These are phyloP conservation scores for Sherardia arvensis DNA, from an alignment of 257 asterid genomes.

Conservation along the genomic window DNA sequence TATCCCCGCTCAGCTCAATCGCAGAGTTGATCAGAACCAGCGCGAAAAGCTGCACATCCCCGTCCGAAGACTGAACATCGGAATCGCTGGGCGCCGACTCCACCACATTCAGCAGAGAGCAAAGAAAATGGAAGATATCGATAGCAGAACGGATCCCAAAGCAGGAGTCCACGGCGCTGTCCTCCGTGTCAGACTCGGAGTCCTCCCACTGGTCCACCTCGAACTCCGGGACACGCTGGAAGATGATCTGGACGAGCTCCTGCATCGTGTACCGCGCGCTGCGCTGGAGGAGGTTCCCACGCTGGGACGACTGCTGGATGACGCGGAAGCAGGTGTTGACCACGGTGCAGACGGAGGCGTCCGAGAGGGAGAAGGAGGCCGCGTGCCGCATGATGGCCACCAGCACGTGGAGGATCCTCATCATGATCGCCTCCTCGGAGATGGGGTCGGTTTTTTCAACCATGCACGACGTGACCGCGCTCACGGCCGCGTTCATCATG, in stretches of 20 bases:
- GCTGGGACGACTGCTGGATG: constrained; percentile 63
- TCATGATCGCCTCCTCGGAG: constrained; percentile 75
- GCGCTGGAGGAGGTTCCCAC: constrained; percentile 75
- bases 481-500: constrained; percentile 39
- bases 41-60: constrained; percentile 64
- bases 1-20: constrained; percentile 76
- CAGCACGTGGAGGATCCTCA: constrained; percentile 62
- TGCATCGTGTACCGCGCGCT: constrained; percentile 81
- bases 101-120: constrained; percentile 76
- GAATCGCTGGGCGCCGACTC: constrained; percentile 35
- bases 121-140: constrained; percentile 83
- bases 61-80: constrained; percentile 59
- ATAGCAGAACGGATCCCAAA: constrained; percentile 73
- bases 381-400: constrained; percentile 63
- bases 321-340: constrained; percentile 91
- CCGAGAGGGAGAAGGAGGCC: constrained; percentile 61
- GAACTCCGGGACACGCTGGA: constrained; percentile 56
- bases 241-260: constrained; percentile 69
- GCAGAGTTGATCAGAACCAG: constrained; percentile 69
- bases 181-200: constrained; percentile 83
- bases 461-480: constrained; percentile 58
- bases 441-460: constrained; percentile 60
- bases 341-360: constrained; percentile 62
- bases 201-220: constrained; percentile 76
- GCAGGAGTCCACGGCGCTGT: constrained; percentile 48